Conservation (phyloP, 2,329 filamentous ascomycete genomes). For the Sclerotiophoma versabilis region DNA sequence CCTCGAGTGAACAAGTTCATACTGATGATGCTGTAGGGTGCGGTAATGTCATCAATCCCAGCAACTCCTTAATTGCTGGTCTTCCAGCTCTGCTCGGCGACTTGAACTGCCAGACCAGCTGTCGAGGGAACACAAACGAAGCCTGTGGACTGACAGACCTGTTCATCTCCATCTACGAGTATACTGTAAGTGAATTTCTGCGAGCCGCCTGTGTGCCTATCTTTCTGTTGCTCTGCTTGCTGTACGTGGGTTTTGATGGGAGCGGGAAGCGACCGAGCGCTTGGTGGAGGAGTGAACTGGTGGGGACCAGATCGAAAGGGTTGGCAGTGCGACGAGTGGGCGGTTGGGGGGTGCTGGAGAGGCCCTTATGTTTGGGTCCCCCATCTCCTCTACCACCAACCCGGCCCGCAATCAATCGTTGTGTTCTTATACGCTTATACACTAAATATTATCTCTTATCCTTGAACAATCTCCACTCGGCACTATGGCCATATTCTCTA, state of each 20-base stretch:
- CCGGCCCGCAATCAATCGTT: neutral
- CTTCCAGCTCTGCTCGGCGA: neutral
- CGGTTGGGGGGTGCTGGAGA: conserved; percentile 1
- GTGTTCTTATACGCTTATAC: neutral
- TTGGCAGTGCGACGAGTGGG: neutral
- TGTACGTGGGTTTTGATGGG: conserved; percentile 1
- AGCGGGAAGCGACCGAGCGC: conserved; percentile 2
- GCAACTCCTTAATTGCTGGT: neutral
- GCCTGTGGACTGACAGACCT: conserved; percentile 2
- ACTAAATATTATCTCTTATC: too few species aligned
- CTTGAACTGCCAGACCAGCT: neutral
- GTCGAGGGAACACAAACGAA: conserved; percentile 3
- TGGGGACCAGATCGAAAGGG: neutral
- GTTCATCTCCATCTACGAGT: conserved; percentile 20
- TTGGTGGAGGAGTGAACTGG: neutral
- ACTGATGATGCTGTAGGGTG: conserved; percentile 1
- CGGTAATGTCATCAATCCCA: conserved; percentile 6
- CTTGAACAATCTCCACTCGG: neutral
- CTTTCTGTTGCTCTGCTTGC: conserved; percentile 4
- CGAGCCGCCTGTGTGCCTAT: conserved; percentile 17
- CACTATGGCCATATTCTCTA: neutral
- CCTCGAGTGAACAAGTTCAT: neutral
- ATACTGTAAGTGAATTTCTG: conserved; percentile 20
- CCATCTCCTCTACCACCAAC: neutral
- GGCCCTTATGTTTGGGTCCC: conserved; percentile 8